phyloP scores from a whole-genome alignment of 2,329 filamentous ascomycete genomes.

The Aspergillus puulaauensis region DNA sequence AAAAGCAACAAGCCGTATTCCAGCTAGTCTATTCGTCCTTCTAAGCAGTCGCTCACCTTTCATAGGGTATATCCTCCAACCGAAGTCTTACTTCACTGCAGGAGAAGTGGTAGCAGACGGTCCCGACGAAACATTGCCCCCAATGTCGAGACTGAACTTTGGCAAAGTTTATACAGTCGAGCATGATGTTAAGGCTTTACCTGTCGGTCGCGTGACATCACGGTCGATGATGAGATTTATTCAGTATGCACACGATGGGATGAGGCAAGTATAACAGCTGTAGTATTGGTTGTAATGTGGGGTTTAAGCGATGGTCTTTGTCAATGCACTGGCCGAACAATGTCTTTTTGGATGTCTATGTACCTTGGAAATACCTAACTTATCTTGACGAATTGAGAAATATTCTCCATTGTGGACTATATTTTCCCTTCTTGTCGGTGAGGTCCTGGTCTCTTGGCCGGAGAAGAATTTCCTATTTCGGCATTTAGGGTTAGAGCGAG shows the following conservation, averaged over 20 bases:
- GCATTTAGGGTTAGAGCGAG: not conserved
- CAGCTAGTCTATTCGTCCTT: too few species aligned
- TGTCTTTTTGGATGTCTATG: too few species aligned
- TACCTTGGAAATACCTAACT: too few species aligned
- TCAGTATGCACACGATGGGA: constrained; percentile 16
- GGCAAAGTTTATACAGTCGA: constrained; percentile 43
- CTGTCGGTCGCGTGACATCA: constrained; percentile 35
- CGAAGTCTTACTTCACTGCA: too few species aligned
- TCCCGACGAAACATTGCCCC: constrained; percentile 24
- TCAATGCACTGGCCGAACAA: too few species aligned
- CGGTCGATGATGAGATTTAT: constrained; percentile 24
- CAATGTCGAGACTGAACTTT: constrained; percentile 41
- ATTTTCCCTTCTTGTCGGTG: too few species aligned
- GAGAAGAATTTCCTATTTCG: not conserved
- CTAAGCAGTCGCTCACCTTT: too few species aligned
- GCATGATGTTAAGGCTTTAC: constrained; percentile 43
- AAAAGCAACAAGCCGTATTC: too few species aligned
- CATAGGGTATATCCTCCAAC: too few species aligned
- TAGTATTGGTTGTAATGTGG: not conserved
- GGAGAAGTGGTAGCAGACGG: constrained; percentile 25
- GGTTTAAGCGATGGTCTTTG: not conserved
- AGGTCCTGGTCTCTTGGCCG: not conserved
- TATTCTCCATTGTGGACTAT: too few species aligned
- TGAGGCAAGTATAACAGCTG: not conserved
- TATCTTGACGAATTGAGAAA: too few species aligned